Evolutionary conservation across 495 filamentous ascomycete genomes (phyloP).

Genomic region (Aspergillus biplanus): DNA sequence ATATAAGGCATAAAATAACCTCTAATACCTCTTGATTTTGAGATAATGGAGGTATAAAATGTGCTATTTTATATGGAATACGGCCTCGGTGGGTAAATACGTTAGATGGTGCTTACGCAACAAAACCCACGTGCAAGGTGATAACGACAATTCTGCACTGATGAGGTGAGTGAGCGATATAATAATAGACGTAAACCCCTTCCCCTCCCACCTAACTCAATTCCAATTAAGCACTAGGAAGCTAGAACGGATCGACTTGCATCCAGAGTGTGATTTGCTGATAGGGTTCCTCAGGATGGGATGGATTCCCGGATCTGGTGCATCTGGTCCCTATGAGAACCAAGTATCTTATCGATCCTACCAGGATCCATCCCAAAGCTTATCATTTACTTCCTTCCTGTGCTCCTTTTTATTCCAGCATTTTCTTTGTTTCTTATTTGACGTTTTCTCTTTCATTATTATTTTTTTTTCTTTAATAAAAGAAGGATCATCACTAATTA

Average conservation of each 20-base stretch:
- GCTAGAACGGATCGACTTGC: background rate
- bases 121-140: too few species aligned
- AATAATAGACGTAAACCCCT: background rate
- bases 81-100: too few species aligned
- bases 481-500: background rate
- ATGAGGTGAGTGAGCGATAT: background rate
- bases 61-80: too few species aligned
- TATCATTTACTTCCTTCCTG: slow-evolving; percentile 3
- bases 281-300: slow-evolving; percentile 2
- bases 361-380: slow-evolving; percentile 2
- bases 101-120: too few species aligned
- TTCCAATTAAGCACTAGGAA: background rate
- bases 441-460: background rate
- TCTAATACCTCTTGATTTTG: too few species aligned
- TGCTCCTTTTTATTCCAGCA: background rate
- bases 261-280: slow-evolving; percentile 13
- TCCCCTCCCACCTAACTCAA: slow-evolving; percentile 2
- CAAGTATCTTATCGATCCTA: slow-evolving; percentile 8
- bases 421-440: background rate
- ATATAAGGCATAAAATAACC: too few species aligned
- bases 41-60: too few species aligned
- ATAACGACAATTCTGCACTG: background rate
- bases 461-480: background rate
- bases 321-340: slow-evolving; percentile 4
- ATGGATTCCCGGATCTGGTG: slow-evolving; percentile 1